phyloP scores from a whole-genome alignment of 2,329 filamentous ascomycete species.

The Fusarium papillatum region DNA sequence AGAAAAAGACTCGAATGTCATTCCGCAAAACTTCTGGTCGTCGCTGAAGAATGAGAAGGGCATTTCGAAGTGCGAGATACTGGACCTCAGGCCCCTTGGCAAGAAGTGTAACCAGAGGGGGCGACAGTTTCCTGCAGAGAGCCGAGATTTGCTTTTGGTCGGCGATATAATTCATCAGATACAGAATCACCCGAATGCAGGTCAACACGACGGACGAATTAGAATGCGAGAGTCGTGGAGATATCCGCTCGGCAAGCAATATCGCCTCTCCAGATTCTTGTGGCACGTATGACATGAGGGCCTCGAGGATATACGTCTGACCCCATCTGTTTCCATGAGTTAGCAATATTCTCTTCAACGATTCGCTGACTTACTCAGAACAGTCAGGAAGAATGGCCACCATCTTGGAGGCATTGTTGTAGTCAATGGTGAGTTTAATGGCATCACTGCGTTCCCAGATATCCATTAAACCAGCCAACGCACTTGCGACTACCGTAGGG shows the following conservation, averaged over 20 bases:
- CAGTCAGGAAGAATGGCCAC: constrained; percentile 96
- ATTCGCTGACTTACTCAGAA: constrained; percentile 81
- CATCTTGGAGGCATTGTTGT: constrained; percentile 97
- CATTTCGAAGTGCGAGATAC: constrained; percentile 94
- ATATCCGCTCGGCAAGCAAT: constrained; percentile 91
- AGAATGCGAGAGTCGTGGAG: constrained; percentile 95
- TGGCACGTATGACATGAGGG: constrained; percentile 97
- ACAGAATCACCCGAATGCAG: constrained; percentile 95
- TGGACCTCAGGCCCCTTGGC: constrained; percentile 99
- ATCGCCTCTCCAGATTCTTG: constrained; percentile 91
- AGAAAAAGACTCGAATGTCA: constrained; percentile 99
- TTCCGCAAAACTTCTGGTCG: constrained; percentile 94
- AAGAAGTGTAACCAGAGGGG: constrained; percentile 92
- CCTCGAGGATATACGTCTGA: constrained; percentile 98
- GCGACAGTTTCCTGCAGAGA: constrained; percentile 93
- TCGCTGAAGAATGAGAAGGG: constrained; percentile 91
- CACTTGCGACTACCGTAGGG: constrained; percentile 96
- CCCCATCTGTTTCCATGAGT: constrained; percentile 79
- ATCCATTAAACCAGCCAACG: constrained; percentile 91
- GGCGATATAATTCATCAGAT: constrained; percentile 98
- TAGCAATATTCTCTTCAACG: constrained; percentile 8
- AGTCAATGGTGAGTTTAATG: constrained; percentile 98
- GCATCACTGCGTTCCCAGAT: constrained; percentile 99
- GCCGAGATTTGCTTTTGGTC: constrained; percentile 90
- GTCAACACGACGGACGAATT: constrained; percentile 98